Evolutionary conservation across 2,329 filamentous ascomycete species (phyloP).

Genomic region (Phyllosticta citribraziliensis): DNA sequence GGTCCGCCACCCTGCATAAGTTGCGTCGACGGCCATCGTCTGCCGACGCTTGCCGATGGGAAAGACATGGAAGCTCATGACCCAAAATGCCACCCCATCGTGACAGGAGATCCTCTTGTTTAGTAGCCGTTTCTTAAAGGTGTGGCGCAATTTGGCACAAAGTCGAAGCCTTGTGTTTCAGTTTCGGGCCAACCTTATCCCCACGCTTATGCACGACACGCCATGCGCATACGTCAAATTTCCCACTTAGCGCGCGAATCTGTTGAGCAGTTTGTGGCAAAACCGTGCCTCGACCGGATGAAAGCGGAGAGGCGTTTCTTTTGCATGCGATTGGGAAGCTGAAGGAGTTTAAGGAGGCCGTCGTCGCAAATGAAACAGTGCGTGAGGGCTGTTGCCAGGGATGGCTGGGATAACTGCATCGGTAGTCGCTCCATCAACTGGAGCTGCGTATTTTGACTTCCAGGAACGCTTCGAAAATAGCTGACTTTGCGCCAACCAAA

Average conservation of each 20-base stretch:
- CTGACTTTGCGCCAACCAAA: not conserved
- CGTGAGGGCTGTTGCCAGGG: not conserved
- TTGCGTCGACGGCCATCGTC: not conserved
- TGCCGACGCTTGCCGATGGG: not conserved
- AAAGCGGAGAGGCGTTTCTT: not conserved
- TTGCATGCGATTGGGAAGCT: not conserved
- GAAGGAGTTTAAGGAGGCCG: not conserved
- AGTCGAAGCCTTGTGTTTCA: not conserved
- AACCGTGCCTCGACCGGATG: not conserved
- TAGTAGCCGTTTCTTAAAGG: not conserved
- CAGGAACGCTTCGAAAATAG: not conserved
- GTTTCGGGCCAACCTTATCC: not conserved
- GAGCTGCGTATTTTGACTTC: not conserved
- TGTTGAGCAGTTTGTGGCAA: not conserved
- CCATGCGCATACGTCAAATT: not conserved
- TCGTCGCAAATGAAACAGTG: not conserved
- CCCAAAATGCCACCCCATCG: not conserved
- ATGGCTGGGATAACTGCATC: not conserved
- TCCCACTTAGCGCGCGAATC: not conserved
- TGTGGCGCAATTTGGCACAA: not conserved
- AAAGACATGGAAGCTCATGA: not conserved
- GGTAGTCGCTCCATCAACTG: not conserved
- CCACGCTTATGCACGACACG: not conserved
- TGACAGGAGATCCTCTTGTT: not conserved
- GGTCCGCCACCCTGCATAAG: not conserved